Evolutionary conservation across 225 moss, liverwort and hornwort genomes (phyloP), one percentile per base, ranked within the genome.

Genomic region (Physcomitrium patens): DNA sequence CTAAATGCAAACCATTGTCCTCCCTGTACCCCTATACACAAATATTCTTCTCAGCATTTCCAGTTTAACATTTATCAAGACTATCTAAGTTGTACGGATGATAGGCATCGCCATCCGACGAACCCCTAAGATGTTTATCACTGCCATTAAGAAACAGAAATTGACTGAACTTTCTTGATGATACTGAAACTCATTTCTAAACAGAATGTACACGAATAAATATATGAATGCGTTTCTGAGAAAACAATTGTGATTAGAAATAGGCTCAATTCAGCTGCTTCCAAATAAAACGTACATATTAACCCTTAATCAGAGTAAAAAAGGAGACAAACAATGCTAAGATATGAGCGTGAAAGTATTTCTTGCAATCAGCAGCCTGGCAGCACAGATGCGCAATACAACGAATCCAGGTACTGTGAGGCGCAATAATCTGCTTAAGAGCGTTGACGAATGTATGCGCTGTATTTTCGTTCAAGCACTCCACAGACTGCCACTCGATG

Each of bases 381-480:
- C 17, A 63, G 12, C 63, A 63, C 8, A 10, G 57, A 55, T 48
- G 31, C 17, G 46, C 13, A 26, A 15, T 22, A 56, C 66, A 3
- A 42, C 1, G 20, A 68, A 41, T 51, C 44, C 61, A 75, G 60
- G 5, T 57, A 69, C 47, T 18, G 5, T 20, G 12, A 60, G 42
- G 17, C 13, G 52, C 10, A 42, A 57, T 10, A 54, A 93, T 93
- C 93, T 96, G 97, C 84, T 90, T 97, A 75, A 94, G 75, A 13
- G 91, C 93, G 75, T 97, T 97, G 61, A 90, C 92, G 55, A 83
- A 93, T 11, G 92, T 92, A 53, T 89, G 88, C 74, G 85, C 91
- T 48, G 90, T 83, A 67, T 97, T 97, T 83, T 94, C 97, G 74
- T 97, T 97, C 80, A 94, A 69, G 70, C 96, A 97, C 82, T 97